phyloP scores from a whole-genome alignment of 805 yeast species.

The Jamesozyma rosinii region DNA sequence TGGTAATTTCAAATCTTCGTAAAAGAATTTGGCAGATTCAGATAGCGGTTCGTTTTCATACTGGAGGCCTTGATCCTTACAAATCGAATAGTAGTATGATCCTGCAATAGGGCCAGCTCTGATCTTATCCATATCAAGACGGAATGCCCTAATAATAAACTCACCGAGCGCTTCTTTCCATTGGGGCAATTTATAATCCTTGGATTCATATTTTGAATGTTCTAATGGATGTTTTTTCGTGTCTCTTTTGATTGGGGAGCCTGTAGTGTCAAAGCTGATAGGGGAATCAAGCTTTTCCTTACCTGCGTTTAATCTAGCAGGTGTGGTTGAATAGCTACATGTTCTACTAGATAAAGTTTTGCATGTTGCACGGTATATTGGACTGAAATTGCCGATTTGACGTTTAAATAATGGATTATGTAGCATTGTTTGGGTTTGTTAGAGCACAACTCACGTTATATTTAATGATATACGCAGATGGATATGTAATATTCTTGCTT shows the following conservation, averaged over 20 bases:
- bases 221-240: slow-evolving; percentile 27
- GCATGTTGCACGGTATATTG: not conserved
- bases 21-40: slow-evolving; percentile 73
- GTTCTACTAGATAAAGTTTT: not conserved
- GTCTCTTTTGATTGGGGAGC: slow-evolving; percentile 23
- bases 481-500: too few species aligned
- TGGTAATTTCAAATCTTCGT: slow-evolving; percentile 73
- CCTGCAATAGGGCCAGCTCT: slow-evolving; percentile 95
- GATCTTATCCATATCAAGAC: slow-evolving; percentile 82
- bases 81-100: slow-evolving; percentile 72
- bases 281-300: not conserved
- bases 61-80: slow-evolving; percentile 76
- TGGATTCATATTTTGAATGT: slow-evolving; percentile 33
- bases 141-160: slow-evolving; percentile 46
- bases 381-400: not conserved
- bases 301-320: not conserved
- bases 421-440: not conserved
- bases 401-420: not conserved
- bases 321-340: not conserved
- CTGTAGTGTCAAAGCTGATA: slow-evolving; percentile 1
- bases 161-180: slow-evolving; percentile 58
- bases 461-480: too few species aligned
- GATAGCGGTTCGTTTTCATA: slow-evolving; percentile 65
- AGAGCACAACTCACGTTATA: too few species aligned
- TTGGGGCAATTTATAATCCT: slow-evolving; percentile 35